Conservation (phyloP, 2,329 filamentous ascomycete genomes). For the Neofusicoccum ribis region DNA sequence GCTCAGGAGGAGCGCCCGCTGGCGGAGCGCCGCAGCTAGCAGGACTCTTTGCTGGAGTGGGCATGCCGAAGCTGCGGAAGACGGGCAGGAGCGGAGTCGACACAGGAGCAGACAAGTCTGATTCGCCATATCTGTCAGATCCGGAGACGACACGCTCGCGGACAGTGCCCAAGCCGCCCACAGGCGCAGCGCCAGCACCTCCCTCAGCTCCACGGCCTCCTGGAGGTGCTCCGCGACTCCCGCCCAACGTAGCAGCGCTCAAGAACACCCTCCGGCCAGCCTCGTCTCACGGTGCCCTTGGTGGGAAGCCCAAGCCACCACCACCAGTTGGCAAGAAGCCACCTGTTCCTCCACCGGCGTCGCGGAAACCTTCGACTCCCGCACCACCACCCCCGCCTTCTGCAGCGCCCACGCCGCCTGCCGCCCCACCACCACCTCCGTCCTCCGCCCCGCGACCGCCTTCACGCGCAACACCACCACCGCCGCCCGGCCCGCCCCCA, state of each 20-base stretch:
- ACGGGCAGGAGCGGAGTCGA: conserved; percentile 61
- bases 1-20: conserved; percentile 27
- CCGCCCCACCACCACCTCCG: conserved; percentile 57
- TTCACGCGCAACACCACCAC: conserved; percentile 46
- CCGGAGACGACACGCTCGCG: conserved; percentile 61
- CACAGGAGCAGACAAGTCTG: conserved; percentile 58
- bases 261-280: conserved; percentile 50
- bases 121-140: conserved; percentile 77
- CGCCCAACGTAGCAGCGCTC: conserved; percentile 56
- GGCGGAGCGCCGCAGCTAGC: conserved; percentile 69
- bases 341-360: conserved; percentile 57
- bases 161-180: conserved; percentile 48
- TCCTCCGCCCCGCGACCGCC: conserved; percentile 46
- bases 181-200: conserved; percentile 51
- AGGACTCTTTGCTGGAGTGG: conserved; percentile 79
- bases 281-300: conserved; percentile 52
- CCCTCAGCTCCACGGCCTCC: conserved; percentile 50
- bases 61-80: conserved; percentile 94
- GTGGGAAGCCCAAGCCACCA: conserved; percentile 65
- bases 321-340: conserved; percentile 76
- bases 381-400: conserved; percentile 41
- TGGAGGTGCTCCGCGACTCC: conserved; percentile 53
- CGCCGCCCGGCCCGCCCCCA: conserved; percentile 38
- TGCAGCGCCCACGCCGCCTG: conserved; percentile 49
- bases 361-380: conserved; percentile 58